These are phyloP conservation scores for Yueomyces sinensis DNA, from an alignment of 805 yeast species.

Conservation along the genomic window DNA sequence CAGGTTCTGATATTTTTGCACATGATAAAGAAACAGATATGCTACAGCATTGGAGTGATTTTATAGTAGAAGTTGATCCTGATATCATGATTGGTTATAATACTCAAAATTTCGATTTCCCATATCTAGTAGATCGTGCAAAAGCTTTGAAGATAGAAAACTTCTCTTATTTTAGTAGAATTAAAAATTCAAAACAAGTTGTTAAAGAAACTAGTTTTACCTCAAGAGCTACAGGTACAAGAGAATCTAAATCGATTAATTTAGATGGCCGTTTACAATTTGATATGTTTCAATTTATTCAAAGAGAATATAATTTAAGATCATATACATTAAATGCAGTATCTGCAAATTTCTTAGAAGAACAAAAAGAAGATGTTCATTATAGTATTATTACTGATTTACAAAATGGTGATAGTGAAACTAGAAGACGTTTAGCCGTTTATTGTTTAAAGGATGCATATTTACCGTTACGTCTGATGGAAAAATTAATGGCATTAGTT, in stretches of 20 bases:
- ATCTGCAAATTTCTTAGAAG: constrained; percentile 83
- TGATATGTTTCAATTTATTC: constrained; percentile 83
- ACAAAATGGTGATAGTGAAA: constrained; percentile 84
- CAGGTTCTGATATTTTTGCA: constrained; percentile 81
- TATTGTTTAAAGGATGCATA: constrained; percentile 96
- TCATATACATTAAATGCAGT: constrained; percentile 93
- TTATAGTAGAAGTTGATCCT: constrained; percentile 75
- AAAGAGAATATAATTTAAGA: constrained; percentile 88
- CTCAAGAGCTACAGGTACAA: constrained; percentile 91
- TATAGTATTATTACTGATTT: constrained; percentile 91
- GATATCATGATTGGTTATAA: constrained; percentile 96
- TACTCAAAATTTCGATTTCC: constrained; percentile 88
- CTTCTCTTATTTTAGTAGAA: constrained; percentile 83
- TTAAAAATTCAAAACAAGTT: constrained; percentile 56
- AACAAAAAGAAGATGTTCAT: constrained; percentile 96
- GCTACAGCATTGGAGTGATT: constrained; percentile 78
- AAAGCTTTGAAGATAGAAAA: constrained; percentile 44
- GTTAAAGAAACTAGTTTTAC: constrained; percentile 73
- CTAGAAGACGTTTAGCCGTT: constrained; percentile 90
- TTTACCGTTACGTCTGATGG: constrained; percentile 74
- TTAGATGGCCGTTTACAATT: constrained; percentile 94
- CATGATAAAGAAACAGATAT: constrained; percentile 66
- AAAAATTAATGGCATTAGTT: constrained; percentile 89
- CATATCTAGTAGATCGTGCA: constrained; percentile 84
- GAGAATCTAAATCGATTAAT: constrained; percentile 82